These are phyloP conservation scores for Cephaloascus albidus DNA, from an alignment of 805 yeast genomes.

Conservation along the genomic window DNA sequence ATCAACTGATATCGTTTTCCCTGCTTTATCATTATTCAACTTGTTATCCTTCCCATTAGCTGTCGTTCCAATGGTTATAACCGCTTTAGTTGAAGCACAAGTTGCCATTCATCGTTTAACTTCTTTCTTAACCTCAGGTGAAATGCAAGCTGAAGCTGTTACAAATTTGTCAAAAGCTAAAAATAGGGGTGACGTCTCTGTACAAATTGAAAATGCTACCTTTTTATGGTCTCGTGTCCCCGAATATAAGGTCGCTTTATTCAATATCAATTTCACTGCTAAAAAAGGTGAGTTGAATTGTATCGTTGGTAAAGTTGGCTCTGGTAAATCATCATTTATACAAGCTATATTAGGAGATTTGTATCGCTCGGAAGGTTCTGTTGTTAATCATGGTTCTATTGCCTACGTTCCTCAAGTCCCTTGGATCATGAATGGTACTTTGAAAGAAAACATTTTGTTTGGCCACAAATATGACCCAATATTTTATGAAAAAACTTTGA, in stretches of 20 bases:
- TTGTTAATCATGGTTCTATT: slow-evolving; percentile 61
- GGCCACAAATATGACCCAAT: slow-evolving; percentile 78
- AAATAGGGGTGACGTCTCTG: slow-evolving; percentile 58
- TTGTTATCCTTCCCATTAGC: slow-evolving; percentile 86
- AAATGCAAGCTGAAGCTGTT: slow-evolving; percentile 76
- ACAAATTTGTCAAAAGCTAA: slow-evolving; percentile 37
- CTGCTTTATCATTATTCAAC: slow-evolving; percentile 84
- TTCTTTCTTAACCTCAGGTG: slow-evolving; percentile 63
- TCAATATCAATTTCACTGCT: slow-evolving; percentile 52
- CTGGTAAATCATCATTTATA: slow-evolving; percentile 79
- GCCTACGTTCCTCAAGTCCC: slow-evolving; percentile 93
- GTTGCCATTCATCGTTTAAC: slow-evolving; percentile 72
- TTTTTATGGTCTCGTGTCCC: slow-evolving; percentile 75
- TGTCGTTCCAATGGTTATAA: slow-evolving; percentile 83
- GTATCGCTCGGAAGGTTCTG: slow-evolving; percentile 65
- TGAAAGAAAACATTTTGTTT: slow-evolving; percentile 82
- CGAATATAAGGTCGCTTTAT: slow-evolving; percentile 57
- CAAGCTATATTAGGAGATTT: slow-evolving; percentile 79
- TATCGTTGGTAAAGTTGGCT: slow-evolving; percentile 83
- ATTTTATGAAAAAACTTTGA: slow-evolving; percentile 71
- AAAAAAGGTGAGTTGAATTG: slow-evolving; percentile 75
- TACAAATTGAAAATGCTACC: slow-evolving; percentile 54
- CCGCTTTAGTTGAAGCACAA: slow-evolving; percentile 81
- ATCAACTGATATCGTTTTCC: slow-evolving; percentile 76
- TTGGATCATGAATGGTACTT: slow-evolving; percentile 95